A percentile compares a stretch with the other conserved stretches of the same genome.
phyloP scores from a whole-genome alignment of 2,329 filamentous ascomycete species.

The Calonectria pteridis region DNA sequence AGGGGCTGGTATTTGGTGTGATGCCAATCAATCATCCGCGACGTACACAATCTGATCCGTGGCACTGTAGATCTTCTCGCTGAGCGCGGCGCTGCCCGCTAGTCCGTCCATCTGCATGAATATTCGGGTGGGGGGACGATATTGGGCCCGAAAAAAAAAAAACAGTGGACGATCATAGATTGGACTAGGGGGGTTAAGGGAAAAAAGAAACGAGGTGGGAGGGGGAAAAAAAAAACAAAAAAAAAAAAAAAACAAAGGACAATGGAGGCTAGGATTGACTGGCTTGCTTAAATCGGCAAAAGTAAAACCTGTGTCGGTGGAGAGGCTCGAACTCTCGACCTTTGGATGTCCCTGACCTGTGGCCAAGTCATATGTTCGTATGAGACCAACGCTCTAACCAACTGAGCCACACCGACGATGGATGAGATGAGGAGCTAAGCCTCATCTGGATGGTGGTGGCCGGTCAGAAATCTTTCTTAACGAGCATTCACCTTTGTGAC shows the following conservation, averaged over 20 bases:
- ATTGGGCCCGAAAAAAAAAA: not conserved
- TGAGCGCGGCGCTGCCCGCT: not conserved
- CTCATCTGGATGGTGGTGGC: slow-evolving; percentile 25
- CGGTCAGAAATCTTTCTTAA: not conserved
- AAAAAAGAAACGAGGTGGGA: not conserved
- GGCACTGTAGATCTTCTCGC: not conserved
- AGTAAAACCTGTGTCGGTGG: slow-evolving; percentile 37
- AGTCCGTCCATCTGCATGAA: not conserved
- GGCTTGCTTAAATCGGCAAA: not conserved
- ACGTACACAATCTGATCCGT: slow-evolving; percentile 2
- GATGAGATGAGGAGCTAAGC: slow-evolving; percentile 16
- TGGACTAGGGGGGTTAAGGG: not conserved
- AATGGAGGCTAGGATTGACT: not conserved
- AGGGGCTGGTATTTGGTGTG: slow-evolving; percentile 23
- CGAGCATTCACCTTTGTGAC: not conserved
- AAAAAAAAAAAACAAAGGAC: too few relatives aligned
- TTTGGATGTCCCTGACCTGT: slow-evolving; percentile 43
- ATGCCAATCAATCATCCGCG: slow-evolving; percentile 15
- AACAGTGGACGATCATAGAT: not conserved
- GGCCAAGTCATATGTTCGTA: slow-evolving; percentile 39
- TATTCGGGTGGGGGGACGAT: not conserved
- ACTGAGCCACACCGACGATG: slow-evolving; percentile 44
- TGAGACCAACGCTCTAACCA: slow-evolving; percentile 48
- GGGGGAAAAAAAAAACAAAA: not conserved
- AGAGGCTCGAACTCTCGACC: slow-evolving; percentile 48